Percentiles rank a stretch among this genome's conserved stretches.
Conservation (phyloP, 2,329 filamentous ascomycete species). For the Sarocladium kiliense region DNA sequence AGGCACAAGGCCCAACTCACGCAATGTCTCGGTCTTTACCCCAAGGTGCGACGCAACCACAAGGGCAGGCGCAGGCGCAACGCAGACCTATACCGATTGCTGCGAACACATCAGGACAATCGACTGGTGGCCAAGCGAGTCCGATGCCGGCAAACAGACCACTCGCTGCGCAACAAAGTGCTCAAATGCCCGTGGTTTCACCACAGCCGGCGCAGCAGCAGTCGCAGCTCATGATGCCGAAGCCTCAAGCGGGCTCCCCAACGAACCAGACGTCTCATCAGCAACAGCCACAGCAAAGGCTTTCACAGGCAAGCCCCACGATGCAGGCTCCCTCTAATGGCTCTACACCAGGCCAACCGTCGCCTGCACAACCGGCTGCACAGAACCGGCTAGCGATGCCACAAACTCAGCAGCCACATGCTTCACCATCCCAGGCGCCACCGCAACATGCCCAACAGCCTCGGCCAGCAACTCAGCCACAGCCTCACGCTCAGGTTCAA, state of each 20-base stretch:
- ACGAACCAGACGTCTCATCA: background rate
- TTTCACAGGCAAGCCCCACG: conserved; percentile 6
- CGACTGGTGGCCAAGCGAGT: background rate
- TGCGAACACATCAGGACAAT: background rate
- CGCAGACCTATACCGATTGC: background rate
- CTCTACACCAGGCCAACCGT: conserved; percentile 9
- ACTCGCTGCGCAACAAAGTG: background rate
- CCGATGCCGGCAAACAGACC: background rate
- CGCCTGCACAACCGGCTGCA: background rate
- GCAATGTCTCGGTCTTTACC: background rate
- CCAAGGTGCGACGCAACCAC: conserved; percentile 5
- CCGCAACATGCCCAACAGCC: conserved; percentile 5
- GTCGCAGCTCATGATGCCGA: conserved; percentile 1
- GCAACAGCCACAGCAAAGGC: conserved; percentile 11
- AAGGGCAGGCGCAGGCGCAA: background rate
- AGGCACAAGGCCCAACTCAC: background rate
- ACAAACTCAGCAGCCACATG: conserved; percentile 8
- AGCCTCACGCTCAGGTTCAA: background rate
- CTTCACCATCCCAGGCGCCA: conserved; percentile 11
- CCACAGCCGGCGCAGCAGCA: background rate
- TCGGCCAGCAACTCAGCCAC: background rate
- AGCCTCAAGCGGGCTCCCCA: background rate
- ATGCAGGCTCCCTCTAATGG: background rate
- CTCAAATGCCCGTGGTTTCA: background rate
- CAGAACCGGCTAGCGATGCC: background rate